Percentiles rank a stretch among this genome's conserved stretches.
These are phyloP conservation scores for Arctostaphylos glauca DNA, from an alignment of 148 eudicot species.

Conservation along the genomic window DNA sequence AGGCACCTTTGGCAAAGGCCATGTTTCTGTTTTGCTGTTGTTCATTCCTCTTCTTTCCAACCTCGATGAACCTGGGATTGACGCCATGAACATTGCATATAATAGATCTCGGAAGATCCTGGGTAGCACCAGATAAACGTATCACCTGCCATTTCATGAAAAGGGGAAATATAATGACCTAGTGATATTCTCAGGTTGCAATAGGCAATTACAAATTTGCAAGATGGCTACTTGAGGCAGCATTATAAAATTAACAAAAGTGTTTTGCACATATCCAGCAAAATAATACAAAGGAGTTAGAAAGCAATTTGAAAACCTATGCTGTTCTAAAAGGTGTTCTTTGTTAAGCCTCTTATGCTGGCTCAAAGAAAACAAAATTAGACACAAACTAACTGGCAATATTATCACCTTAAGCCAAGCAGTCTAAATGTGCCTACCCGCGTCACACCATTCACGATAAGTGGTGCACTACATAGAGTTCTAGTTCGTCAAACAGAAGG, in stretches of 20 bases:
- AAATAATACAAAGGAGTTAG: background rate
- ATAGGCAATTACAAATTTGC: slow-evolving; percentile 2
- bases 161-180: slow-evolving; percentile 7
- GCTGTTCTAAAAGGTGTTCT: background rate
- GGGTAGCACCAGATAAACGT: slow-evolving; percentile 93
- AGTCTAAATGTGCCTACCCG: background rate
- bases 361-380: background rate
- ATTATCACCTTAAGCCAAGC: background rate
- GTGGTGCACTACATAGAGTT: background rate
- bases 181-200: background rate
- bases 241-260: background rate
- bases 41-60: slow-evolving; percentile 77
- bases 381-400: background rate
- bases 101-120: slow-evolving; percentile 83
- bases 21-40: slow-evolving; percentile 41
- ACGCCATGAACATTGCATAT: slow-evolving; percentile 99
- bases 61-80: slow-evolving; percentile 88
- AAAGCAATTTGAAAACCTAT: background rate
- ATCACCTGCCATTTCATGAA: slow-evolving; percentile 66
- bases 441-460: background rate
- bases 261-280: background rate
- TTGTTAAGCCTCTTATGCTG: background rate
- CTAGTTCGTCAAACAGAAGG: background rate
- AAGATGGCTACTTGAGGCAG: background rate
- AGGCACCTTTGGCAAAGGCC: slow-evolving; percentile 72